These are phyloP conservation scores for Nicotiana otophora DNA, from an alignment of 257 asterid species.

Conservation along the genomic window DNA sequence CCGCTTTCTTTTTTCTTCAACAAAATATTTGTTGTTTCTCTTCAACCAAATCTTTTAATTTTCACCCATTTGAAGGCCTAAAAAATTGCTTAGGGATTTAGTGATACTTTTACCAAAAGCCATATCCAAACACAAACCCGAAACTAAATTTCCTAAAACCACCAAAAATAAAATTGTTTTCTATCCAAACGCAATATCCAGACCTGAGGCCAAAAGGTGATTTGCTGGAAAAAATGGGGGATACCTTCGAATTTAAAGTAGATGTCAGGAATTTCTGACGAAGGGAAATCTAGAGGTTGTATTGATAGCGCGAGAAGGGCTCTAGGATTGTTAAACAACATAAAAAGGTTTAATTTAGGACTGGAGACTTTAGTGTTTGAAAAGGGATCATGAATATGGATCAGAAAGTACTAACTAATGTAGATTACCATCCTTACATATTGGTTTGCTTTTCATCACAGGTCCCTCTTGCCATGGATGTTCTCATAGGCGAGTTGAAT, in stretches of 20 bases:
- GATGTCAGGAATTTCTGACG: neutral
- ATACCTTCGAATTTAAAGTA: neutral
- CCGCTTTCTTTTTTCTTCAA: neutral
- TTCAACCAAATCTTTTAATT: neutral
- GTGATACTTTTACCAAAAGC: neutral
- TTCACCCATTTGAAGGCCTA: neutral
- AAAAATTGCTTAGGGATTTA: neutral
- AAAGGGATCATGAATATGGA: neutral
- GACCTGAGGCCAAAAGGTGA: neutral
- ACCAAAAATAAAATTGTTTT: neutral
- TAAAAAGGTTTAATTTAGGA: neutral
- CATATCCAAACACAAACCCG: neutral
- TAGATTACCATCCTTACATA: neutral
- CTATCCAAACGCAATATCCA: neutral
- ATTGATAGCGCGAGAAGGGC: neutral
- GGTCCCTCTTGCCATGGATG: slow-evolving; percentile 75
- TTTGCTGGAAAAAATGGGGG: neutral
- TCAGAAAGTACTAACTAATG: neutral
- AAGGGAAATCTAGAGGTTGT: neutral
- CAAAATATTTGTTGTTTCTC: neutral
- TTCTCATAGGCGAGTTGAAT: slow-evolving; percentile 75
- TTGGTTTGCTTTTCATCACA: slow-evolving; percentile 21
- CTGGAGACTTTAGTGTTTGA: neutral
- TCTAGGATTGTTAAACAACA: neutral
- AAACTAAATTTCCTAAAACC: neutral